These are phyloP conservation scores for Helotiales sp. DNA, from an alignment of 2,329 filamentous ascomycete species.

Conservation along the genomic window DNA sequence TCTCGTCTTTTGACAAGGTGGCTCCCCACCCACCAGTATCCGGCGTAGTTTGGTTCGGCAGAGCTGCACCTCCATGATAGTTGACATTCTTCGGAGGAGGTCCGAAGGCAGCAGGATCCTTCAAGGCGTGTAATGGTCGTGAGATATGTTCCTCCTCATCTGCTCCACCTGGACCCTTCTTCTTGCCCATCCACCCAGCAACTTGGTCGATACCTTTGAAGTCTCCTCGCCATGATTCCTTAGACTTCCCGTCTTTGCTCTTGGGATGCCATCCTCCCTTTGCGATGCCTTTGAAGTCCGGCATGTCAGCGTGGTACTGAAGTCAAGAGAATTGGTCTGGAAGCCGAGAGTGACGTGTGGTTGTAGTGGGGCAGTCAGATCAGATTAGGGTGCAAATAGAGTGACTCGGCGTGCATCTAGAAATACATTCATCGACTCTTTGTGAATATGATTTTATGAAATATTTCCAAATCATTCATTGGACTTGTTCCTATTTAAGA, in stretches of 20 bases:
- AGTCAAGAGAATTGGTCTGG: neutral
- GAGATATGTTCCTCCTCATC: slow-evolving; percentile 36
- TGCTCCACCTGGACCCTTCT: slow-evolving; percentile 36
- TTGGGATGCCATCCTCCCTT: slow-evolving; percentile 61
- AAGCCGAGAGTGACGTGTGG: slow-evolving; percentile 18
- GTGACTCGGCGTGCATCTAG: neutral
- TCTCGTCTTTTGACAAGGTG: slow-evolving; percentile 48
- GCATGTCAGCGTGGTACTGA: slow-evolving; percentile 52
- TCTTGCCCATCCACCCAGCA: slow-evolving; percentile 45
- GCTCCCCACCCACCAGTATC: slow-evolving; percentile 49
- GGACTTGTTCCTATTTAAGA: too few species aligned
- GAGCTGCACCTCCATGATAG: slow-evolving; percentile 40
- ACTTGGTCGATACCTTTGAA: slow-evolving; percentile 45
- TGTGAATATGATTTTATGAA: too few species aligned
- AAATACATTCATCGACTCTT: neutral
- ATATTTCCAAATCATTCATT: too few species aligned
- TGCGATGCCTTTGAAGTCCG: slow-evolving; percentile 51
- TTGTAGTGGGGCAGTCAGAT: slow-evolving; percentile 22
- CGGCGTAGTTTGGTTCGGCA: slow-evolving; percentile 40
- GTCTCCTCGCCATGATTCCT: slow-evolving; percentile 56
- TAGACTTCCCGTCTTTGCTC: slow-evolving; percentile 53
- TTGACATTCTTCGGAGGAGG: slow-evolving; percentile 64
- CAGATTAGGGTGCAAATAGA: slow-evolving; percentile 2
- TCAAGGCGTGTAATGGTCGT: slow-evolving; percentile 62
- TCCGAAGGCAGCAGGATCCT: slow-evolving; percentile 68